Base-by-base conservation (phyloP, 306 rosid genomes). In the Vigna angularis region DNA sequence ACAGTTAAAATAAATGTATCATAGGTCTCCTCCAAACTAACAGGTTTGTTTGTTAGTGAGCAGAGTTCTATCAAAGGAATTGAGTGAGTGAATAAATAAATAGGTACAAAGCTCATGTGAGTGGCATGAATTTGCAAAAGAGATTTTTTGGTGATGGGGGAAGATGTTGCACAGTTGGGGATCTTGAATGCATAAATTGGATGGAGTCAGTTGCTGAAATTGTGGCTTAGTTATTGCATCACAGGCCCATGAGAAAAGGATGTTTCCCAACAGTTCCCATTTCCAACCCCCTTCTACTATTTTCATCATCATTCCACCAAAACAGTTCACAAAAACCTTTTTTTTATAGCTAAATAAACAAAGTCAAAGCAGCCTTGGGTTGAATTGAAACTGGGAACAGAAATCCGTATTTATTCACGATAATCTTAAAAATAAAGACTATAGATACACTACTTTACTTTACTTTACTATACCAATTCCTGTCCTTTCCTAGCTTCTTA, bases 171-270 rank as follows among this genome's bases (percentile, higher is more conserved):
- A 79, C 65, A 79, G 79, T 83, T 83, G 3, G 16, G 57, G 58
- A 51, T 53, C 71, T 69, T 75, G 59, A 79, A 75, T 79, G 87
- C 87, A 74, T 3, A 34, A 24, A 7, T 9, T 47, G 34, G 32
- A 36, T 72, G 68, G 10, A 59, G 52, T 79, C 78, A 70, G 79
- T 75, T 64, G 75, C 87, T 83, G 70, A 83, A 79, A 30, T 79
- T 75, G 59, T 79, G 87, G 67, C 82, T 62, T 11, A 55, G 70
- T 79, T 75, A 84, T 53, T 79, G 84, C 75, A 75, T 63, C 36
- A 24, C 40, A 79, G 72, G 71, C 66, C 75, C 84, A 79, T 75
- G 72, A 84, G 67, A 68, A 84, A 79, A 48, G 47, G 52, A 84
- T 84, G 87, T 79, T 20, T 79, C 82, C 26, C 79, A 84, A 67